phyloP scores from a whole-genome alignment of 2,329 filamentous ascomycete genomes.

The Aspergillus pseudotamarii region DNA sequence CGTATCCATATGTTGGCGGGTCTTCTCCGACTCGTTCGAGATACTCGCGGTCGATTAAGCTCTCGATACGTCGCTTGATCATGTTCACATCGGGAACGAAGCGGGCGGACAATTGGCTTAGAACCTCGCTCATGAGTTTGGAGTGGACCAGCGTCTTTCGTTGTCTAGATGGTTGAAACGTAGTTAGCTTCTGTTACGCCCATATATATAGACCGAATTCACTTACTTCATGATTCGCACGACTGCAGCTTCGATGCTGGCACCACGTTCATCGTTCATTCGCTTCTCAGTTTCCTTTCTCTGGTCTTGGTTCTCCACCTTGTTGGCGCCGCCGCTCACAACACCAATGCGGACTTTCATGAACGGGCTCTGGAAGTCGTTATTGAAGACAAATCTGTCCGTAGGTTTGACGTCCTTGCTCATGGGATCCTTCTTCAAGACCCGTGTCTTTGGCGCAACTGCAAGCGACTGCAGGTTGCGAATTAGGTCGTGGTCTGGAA shows the following conservation, averaged over 20 bases:
- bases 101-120: conserved; percentile 50
- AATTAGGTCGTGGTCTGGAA: conserved; percentile 72
- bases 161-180: conserved; percentile 37
- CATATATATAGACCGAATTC: background rate
- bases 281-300: conserved; percentile 54
- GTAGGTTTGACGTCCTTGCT: conserved; percentile 74
- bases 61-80: conserved; percentile 57
- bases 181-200: conserved; percentile 5
- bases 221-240: conserved; percentile 58
- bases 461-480: conserved; percentile 80
- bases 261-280: conserved; percentile 53
- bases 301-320: conserved; percentile 74
- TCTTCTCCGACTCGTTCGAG: conserved; percentile 49
- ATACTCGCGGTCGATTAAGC: conserved; percentile 57
- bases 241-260: conserved; percentile 55
- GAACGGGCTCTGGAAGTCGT: conserved; percentile 77
- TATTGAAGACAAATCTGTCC: conserved; percentile 82
- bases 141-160: conserved; percentile 52
- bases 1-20: conserved; percentile 49
- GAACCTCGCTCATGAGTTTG: conserved; percentile 54
- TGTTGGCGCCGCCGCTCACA: conserved; percentile 73
- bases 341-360: conserved; percentile 89
- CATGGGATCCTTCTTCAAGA: conserved; percentile 78
- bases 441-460: conserved; percentile 78
- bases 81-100: conserved; percentile 56